Conservation (phyloP, 2,329 filamentous ascomycete species). For the Colletotrichum sp. region DNA sequence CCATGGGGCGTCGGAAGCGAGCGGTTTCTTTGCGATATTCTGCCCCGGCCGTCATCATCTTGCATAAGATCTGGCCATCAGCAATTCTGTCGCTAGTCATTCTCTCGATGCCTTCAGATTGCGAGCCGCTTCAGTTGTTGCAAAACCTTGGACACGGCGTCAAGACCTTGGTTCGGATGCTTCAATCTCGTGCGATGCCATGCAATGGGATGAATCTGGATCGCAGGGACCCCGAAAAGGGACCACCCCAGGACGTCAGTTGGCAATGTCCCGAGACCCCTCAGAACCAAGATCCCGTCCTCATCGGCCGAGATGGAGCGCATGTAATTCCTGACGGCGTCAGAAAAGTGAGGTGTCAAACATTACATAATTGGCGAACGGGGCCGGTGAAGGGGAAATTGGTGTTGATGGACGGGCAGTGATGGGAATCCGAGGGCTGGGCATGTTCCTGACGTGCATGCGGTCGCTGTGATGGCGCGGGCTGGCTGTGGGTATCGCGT, state of each 20-base stretch:
- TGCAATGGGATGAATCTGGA: neutral
- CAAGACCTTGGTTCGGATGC: neutral
- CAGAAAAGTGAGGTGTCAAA: slow-evolving; percentile 1
- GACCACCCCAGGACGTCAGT: neutral
- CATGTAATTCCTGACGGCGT: neutral
- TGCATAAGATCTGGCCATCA: neutral
- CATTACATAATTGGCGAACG: neutral
- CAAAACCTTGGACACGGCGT: neutral
- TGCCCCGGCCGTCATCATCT: neutral
- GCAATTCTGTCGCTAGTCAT: neutral
- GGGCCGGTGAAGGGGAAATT: neutral
- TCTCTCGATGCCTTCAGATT: neutral
- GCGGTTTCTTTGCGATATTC: neutral
- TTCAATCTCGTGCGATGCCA: neutral
- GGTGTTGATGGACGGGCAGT: neutral
- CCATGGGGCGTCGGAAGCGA: slow-evolving; percentile 9
- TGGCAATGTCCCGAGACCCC: neutral
- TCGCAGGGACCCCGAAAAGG: neutral
- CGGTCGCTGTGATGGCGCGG: too few relatives aligned
- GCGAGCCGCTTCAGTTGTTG: neutral
- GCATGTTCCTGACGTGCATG: too few relatives aligned
- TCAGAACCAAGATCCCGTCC: neutral
- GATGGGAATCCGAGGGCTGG: neutral
- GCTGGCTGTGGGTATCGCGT: neutral
- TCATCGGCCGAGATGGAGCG: neutral